Conservation (phyloP, 805 yeast genomes). For the Sungouiozyma intestinalis region DNA sequence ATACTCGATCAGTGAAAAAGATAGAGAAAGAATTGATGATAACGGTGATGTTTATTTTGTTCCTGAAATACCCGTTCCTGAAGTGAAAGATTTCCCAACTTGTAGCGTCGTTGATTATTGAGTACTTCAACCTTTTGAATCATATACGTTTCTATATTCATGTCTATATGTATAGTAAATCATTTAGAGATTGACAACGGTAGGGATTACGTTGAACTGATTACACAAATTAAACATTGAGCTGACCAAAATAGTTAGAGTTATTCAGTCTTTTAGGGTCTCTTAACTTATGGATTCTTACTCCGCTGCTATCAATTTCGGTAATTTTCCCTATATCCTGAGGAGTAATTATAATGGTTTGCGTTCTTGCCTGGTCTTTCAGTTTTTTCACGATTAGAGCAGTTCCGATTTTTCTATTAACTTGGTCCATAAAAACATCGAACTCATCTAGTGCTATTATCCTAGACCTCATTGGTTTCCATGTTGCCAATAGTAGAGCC, state of each 20-base stretch:
- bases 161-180: no score
- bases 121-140: not conserved
- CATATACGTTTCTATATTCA: not conserved
- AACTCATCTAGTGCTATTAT: constrained; percentile 90
- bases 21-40: constrained; percentile 82
- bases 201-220: no score
- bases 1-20: constrained; percentile 70
- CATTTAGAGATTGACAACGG: no score
- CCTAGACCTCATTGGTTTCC: constrained; percentile 86
- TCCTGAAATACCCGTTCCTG: constrained; percentile 68
- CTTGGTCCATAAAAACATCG: constrained; percentile 96
- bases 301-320: constrained; percentile 49
- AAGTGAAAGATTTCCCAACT: constrained; percentile 50
- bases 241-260: constrained; percentile 10
- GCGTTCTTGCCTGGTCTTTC: constrained; percentile 50
- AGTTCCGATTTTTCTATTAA: constrained; percentile 73
- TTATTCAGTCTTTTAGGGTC: constrained; percentile 31
- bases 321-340: constrained; percentile 66
- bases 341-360: constrained; percentile 89
- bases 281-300: constrained; percentile 52
- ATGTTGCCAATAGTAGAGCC: constrained; percentile 74
- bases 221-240: not conserved
- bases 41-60: constrained; percentile 73
- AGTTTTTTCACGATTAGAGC: constrained; percentile 61
- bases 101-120: constrained; percentile 50